phyloP scores from a whole-genome alignment of 352 stramenopile species.

The Pythium periplocum region DNA sequence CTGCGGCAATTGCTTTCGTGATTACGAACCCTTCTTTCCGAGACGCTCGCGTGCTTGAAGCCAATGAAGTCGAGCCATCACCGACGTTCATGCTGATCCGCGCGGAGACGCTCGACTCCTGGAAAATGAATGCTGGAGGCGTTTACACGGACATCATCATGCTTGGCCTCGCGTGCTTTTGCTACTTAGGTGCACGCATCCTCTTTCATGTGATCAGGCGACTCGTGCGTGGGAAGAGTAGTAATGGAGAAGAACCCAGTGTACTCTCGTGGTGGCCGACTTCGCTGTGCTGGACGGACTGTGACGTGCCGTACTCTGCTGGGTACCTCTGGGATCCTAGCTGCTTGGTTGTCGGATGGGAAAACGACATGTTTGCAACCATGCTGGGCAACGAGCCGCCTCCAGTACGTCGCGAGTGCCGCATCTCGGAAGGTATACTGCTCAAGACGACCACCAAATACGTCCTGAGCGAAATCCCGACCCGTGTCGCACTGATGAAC shows the following conservation, averaged over 20 bases:
- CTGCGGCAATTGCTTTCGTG: constrained; percentile 16
- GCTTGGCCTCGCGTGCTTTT: constrained; percentile 10
- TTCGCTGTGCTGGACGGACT: constrained; percentile 18
- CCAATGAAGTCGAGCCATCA: constrained; percentile 22
- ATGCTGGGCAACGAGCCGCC: neutral
- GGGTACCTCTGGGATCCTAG: constrained; percentile 29
- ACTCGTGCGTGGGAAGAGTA: constrained; percentile 7
- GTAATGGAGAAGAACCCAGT: too few species aligned
- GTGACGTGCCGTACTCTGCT: constrained; percentile 22
- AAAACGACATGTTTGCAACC: constrained; percentile 18
- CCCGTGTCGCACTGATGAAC: constrained; percentile 23
- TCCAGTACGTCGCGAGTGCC: neutral
- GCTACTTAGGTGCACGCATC: constrained; percentile 7
- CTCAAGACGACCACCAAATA: constrained; percentile 10
- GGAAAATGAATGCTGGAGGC: constrained; percentile 25
- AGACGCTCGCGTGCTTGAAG: constrained; percentile 21
- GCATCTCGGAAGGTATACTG: too few species aligned
- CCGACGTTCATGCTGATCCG: constrained; percentile 27
- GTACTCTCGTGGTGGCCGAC: constrained; percentile 14
- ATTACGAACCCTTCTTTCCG: constrained; percentile 11
- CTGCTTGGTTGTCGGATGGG: constrained; percentile 22
- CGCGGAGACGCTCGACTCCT: constrained; percentile 23
- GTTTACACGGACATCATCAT: constrained; percentile 22
- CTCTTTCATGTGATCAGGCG: constrained; percentile 7
- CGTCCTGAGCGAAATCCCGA: constrained; percentile 13